Base-by-base conservation (phyloP, 495 filamentous ascomycete species). In the Jackrogersella multiformis region DNA sequence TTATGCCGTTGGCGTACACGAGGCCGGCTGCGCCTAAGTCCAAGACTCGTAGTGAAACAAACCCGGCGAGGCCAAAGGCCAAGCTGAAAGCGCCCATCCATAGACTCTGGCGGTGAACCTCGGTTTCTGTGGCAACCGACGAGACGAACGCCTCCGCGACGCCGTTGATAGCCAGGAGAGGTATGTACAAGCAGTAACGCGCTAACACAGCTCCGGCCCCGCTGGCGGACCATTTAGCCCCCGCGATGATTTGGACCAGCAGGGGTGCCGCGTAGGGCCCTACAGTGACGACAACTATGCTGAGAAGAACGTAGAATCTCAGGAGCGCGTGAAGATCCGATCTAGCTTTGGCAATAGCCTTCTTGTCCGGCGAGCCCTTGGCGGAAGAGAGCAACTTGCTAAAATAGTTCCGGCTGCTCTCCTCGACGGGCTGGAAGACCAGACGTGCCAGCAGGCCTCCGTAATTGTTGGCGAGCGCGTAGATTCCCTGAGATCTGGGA, bases 391-490 rank as follows among this genome's bases (percentile, higher is more conserved):
- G 81, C 5, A 97, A 82, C 48, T 88, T 88, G 32, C 90, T 90
- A 73, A 98, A 97, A 61, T 96, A 85, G 66, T 88, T 92, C 20
- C 96, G 89, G 63, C 89, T 91, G 67, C 89, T 92, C 76, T 98
- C 96, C 72, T 99, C 95, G 68, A 98, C 86, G 8, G 95, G 95
- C 70, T 97, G 95, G 75, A 99, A 95, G 56, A 99, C 77, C 57
- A 97, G 86, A 10, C 95, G 89, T 2, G 96, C 95, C 51, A 96
- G 76, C 2, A 99, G 86, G 6, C 92, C 90, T 38, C 96, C 95
- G 80, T 99, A 99, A 73, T 97, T 97, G 51, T 91, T 89, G 26
- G 94, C 95, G 2, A 99, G 82, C 0, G 93, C 90, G 76, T 98
- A 99, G 15, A 92, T 88, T n/a, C 95, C 95, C 78, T 98, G 94